These are phyloP conservation scores for Homolaphlyctis polyrhiza DNA, from an alignment of 371 early-diverging fungal genomes.

Conservation along the genomic window DNA sequence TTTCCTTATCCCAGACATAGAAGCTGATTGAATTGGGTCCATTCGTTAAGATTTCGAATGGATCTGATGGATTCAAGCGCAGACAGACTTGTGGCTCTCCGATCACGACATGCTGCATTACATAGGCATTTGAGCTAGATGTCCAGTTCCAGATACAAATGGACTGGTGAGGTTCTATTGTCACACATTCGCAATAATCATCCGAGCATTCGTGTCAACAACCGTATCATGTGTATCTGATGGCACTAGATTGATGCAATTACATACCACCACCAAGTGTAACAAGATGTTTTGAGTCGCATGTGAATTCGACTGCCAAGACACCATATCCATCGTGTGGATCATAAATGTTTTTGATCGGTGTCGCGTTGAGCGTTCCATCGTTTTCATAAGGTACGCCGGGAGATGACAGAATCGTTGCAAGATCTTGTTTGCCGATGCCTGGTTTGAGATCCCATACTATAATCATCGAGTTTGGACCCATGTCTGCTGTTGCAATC, in stretches of 20 bases:
- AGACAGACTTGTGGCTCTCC: conserved; percentile 17
- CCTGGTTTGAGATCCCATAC: conserved; percentile 35
- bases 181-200: neutral
- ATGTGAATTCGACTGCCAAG: conserved; percentile 28
- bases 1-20: conserved; percentile 24
- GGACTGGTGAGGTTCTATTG: conserved; percentile 17
- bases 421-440: neutral
- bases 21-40: conserved; percentile 30
- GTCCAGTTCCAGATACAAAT: conserved; percentile 51
- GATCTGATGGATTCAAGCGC: conserved; percentile 32
- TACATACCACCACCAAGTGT: conserved; percentile 40
- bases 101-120: neutral
- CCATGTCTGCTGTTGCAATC: conserved; percentile 40
- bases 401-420: neutral
- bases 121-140: conserved; percentile 9
- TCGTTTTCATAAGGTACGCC: neutral
- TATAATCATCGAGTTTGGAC: conserved; percentile 31
- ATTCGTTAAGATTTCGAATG: conserved; percentile 31
- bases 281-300: conserved; percentile 31
- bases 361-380: conserved; percentile 21
- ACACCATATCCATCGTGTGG: conserved; percentile 39
- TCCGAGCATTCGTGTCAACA: no score
- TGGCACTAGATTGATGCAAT: neutral
- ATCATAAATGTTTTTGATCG: conserved; percentile 45
- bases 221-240: neutral